Evolutionary conservation across 768 basidiomycete genomes (phyloP), one percentile per base, ranked within the genome.

Genomic region (Russula virescens): DNA sequence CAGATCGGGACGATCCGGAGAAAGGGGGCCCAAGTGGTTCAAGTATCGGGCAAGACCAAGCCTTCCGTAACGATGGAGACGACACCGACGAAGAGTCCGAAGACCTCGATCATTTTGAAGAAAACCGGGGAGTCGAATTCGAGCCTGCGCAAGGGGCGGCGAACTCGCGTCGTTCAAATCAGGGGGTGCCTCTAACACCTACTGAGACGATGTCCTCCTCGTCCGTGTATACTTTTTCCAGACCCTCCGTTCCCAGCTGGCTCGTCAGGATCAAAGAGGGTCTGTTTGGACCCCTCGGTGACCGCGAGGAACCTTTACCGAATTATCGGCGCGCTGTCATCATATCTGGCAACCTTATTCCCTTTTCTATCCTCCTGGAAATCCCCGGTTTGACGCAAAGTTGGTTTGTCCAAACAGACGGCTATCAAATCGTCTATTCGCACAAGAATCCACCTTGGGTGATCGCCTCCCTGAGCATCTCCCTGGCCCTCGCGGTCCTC

Each of bases 291-390:
- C 9, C 53, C 43, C 35, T 8, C 8, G 5, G 31, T 4, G 31
- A 31, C 31, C 14, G 70, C 42, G 64, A 73, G 0, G 73, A 71
- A 42, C 58, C 69, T 60, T 68, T 80, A 34, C 84, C 86, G 25
- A 81, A 81, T 55, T 31, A 86, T 70, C 84, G 89, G 18, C 75
- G 75, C 56, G 73, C 83, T 6, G 88, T 88, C 0, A 84, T 90
- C 46, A 60, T 89, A 10, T 83, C 88, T 16, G 87, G 86, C 21
- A 77, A 87, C 46, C 71, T 85, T 62, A 83, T 89, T 42, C 87
- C 89, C 0, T 90, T 94, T 68, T 82, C 86, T 18, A 88, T 92
- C 53, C 78, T 94, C n/a, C 77, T 93, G 34, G 87, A 88, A 68
- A 89, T 94, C 31, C 91, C 91, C 0, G 87, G 87, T 19, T 73